phyloP scores from a whole-genome alignment of 106 monocot species.

The Dendrobium catenatum region DNA sequence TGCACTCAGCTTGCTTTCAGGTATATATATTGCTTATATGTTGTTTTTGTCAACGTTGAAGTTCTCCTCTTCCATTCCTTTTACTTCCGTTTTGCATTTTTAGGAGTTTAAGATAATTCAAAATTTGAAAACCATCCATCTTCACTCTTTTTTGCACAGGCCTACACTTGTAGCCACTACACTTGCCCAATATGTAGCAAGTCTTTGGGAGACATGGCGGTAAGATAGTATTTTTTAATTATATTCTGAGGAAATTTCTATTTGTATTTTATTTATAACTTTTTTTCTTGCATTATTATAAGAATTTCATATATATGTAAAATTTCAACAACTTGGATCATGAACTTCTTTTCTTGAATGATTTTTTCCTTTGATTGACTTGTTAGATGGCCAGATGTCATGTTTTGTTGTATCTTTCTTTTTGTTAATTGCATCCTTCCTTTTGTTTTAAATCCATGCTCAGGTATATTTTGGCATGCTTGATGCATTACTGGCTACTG shows the following conservation, averaged over 20 bases:
- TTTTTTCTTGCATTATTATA: too few species aligned
- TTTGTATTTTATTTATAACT: too few species aligned
- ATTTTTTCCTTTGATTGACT: too few species aligned
- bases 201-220: constrained; percentile 98
- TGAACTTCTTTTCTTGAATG: too few species aligned
- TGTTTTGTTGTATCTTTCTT: too few species aligned
- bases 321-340: too few species aligned
- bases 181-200: constrained; percentile 96
- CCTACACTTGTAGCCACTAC: constrained; percentile 89
- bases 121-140: constrained; percentile 1
- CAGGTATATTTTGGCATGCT: constrained; percentile 98
- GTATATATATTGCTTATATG: constrained; percentile 26
- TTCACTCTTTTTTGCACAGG: constrained; percentile 32
- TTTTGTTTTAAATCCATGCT: too few species aligned
- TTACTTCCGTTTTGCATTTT: not conserved
- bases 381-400: too few species aligned
- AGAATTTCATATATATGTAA: too few species aligned
- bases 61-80: not conserved
- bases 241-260: too few species aligned
- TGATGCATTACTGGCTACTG: constrained; percentile 78
- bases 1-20: constrained; percentile 99
- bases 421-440: too few species aligned
- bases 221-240: constrained; percentile 22
- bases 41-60: not conserved
- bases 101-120: not conserved